These are phyloP conservation scores for Saccharomyces paradoxus DNA, from an alignment of 805 yeast genomes.

Conservation along the genomic window DNA sequence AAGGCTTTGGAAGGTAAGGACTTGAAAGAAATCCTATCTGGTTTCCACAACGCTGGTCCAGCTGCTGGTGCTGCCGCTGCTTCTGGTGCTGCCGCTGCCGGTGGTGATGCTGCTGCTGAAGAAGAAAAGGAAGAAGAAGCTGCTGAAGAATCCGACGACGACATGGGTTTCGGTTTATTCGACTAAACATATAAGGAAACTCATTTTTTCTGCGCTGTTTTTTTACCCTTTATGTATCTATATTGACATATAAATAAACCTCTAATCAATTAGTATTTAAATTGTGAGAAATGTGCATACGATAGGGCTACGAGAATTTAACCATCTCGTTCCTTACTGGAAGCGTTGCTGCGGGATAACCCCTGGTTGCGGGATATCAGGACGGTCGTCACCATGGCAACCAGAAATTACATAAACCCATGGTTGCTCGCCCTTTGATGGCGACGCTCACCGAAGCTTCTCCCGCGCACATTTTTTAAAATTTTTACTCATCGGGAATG, in stretches of 20 bases:
- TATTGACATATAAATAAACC: neutral
- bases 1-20: slow-evolving; percentile 79
- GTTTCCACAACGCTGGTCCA: slow-evolving; percentile 39
- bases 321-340: neutral
- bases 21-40: slow-evolving; percentile 59
- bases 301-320: neutral
- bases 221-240: neutral
- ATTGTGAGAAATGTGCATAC: neutral
- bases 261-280: neutral
- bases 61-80: slow-evolving; percentile 39
- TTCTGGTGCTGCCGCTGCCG: slow-evolving; percentile 41
- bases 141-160: slow-evolving; percentile 69
- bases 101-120: slow-evolving; percentile 38
- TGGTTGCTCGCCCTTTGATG: neutral
- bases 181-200: slow-evolving; percentile 44
- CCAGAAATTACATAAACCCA: neutral
- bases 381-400: neutral
- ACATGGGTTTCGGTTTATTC: slow-evolving; percentile 90
- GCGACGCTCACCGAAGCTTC: neutral
- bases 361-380: neutral
- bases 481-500: neutral
- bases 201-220: neutral
- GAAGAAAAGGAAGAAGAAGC: slow-evolving; percentile 53
- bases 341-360: neutral
- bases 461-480: neutral